phyloP scores from a whole-genome alignment of 495 filamentous ascomycete genomes.

The Lindgomyces ingoldianus region DNA sequence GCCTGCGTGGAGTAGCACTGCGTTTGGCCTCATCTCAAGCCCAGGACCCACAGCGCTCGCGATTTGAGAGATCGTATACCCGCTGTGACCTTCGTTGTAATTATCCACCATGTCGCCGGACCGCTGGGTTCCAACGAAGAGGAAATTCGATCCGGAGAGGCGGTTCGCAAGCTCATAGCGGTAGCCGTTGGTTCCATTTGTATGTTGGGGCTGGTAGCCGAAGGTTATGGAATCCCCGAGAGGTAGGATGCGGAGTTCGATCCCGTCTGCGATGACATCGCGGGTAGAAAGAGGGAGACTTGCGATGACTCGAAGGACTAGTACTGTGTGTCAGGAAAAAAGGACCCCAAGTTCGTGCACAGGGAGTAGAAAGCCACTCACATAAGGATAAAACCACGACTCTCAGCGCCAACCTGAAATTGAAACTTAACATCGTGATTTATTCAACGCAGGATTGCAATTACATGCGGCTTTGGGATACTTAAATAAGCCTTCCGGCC shows the following conservation, averaged over 20 bases:
- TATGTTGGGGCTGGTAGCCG: constrained; percentile 9
- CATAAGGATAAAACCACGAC: too few species aligned
- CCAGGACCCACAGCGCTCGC: neutral
- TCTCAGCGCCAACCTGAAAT: too few species aligned
- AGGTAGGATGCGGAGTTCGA: constrained; percentile 23
- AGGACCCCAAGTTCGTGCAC: too few species aligned
- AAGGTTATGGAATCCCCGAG: constrained; percentile 29
- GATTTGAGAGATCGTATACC: constrained; percentile 20
- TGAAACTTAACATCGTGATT: too few species aligned
- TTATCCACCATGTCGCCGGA: constrained; percentile 29
- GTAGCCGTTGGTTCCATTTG: constrained; percentile 25
- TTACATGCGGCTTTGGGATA: too few species aligned
- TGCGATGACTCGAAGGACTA: too few species aligned
- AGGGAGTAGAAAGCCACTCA: too few species aligned
- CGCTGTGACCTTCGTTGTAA: constrained; percentile 22
- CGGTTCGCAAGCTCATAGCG: constrained; percentile 5
- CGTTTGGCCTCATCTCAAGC: constrained; percentile 18
- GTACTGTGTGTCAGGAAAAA: too few species aligned
- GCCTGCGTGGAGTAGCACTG: constrained; percentile 22
- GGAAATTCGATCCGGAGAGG: constrained; percentile 5
- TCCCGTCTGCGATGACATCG: neutral
- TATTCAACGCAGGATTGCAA: too few species aligned
- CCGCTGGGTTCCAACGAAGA: constrained; percentile 22
- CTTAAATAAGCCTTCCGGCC: too few species aligned
- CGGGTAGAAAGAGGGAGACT: neutral